Base-by-base conservation (phyloP, 176 grass and related monocot species). In the Phyllostachys edulis region DNA sequence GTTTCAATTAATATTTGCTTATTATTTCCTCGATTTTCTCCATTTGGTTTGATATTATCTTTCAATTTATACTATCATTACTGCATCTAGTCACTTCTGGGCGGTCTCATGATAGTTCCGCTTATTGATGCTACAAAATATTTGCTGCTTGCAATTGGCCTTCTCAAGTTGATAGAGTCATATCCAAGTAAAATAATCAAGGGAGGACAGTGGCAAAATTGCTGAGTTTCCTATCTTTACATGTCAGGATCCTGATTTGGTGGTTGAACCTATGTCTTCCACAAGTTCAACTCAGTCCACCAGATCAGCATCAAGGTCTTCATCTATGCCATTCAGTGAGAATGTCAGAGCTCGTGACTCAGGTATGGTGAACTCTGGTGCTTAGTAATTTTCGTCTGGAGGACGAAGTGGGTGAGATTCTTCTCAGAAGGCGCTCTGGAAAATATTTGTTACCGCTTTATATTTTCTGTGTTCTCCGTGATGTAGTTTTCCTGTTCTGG, bases 161-260 rank as follows among this genome's bases (percentile, higher is more conserved):
- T 74, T 75, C 70, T 71, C 2, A 80, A 85, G 32, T 34, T 39
- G 61, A 52, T 40, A 23, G 8, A 63, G 56, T 76, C 29, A 77
- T 64, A 64, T 34, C 32, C 63, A 70, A 69, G 63, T 9, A 82
- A 71, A 82, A 49, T n/a, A 65, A 73, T 69, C 1, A 37, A 67
- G 1, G 4, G 11, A 9, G 3, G 32, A 21, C 44, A 38, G 45
- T 37, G n/a, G 15, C 34, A 52, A 69, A 80, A 63, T 45, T 75
- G 12, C 67, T 55, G 6, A 69, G 3, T 39, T 77, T 63, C 12
- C 29, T 86, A 63, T 70, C 13, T 47, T 60, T 67, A 74, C 60
- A 74, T 86, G 21, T 81, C 78, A 98, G 93, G 96, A 98, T 82
- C 87, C 89, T 77, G 77, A 82, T 90, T 93, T 98, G 79, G 78